Conservation (phyloP, 2,329 filamentous ascomycete species). For the Aspergillus sp. region DNA sequence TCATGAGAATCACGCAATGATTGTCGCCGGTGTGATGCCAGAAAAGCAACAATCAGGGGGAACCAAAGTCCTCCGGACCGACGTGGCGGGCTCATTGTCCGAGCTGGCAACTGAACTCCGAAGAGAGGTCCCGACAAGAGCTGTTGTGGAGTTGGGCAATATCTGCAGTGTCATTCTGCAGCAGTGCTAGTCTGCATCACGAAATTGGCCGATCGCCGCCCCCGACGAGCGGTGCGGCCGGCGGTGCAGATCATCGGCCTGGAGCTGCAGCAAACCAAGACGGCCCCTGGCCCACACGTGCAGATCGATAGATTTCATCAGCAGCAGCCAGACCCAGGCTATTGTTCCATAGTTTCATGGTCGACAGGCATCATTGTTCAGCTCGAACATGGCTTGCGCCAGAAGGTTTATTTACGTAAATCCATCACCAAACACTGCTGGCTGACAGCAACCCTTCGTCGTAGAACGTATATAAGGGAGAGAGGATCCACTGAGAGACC, state of each 20-base stretch:
- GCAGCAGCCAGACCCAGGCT: not conserved
- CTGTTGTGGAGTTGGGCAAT: not conserved
- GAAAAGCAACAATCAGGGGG: not conserved
- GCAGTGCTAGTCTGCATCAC: not conserved
- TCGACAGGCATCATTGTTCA: not conserved
- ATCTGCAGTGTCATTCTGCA: not conserved
- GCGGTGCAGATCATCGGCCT: not conserved
- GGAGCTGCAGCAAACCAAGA: not conserved
- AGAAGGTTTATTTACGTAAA: not conserved
- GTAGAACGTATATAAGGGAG: not conserved
- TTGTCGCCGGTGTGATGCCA: not conserved
- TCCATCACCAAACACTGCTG: not conserved
- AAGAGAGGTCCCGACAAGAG: not conserved
- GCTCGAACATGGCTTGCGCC: not conserved
- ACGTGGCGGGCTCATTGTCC: not conserved
- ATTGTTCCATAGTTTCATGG: not conserved
- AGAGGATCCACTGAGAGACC: not conserved
- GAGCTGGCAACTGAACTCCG: not conserved
- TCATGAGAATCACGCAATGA: not conserved
- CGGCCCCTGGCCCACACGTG: not conserved
- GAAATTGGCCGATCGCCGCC: not conserved
- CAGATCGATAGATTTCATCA: not conserved
- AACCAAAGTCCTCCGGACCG: not conserved
- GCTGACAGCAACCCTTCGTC: not conserved
- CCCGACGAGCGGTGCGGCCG: not conserved